Conservation (phyloP, 2,329 filamentous ascomycete genomes). For the Dactylonectria estremocensis region DNA sequence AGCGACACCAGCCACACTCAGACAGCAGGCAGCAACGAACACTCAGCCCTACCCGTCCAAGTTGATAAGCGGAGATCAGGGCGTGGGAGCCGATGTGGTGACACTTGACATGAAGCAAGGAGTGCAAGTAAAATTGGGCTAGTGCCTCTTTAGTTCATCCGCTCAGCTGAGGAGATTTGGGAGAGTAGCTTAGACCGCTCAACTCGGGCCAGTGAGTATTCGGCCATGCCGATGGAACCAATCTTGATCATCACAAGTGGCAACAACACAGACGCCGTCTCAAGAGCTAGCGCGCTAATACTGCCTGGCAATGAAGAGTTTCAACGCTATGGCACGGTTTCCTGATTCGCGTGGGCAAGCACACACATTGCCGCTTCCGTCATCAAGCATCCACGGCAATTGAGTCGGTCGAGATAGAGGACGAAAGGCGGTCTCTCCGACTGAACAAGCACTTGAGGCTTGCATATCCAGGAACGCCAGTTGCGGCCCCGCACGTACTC, state of each 20-base stretch:
- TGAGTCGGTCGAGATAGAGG: not conserved
- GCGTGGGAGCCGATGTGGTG: constrained; percentile 23
- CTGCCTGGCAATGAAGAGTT: constrained; percentile 6
- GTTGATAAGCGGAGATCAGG: constrained; percentile 22
- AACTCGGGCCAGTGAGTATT: constrained; percentile 11
- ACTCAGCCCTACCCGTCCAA: constrained; percentile 29
- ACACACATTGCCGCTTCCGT: not conserved
- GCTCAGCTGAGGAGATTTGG: constrained; percentile 5
- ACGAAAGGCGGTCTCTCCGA: constrained; percentile 2
- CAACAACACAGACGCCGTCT: not conserved
- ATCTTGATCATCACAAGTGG: not conserved
- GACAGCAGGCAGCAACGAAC: constrained; percentile 16
- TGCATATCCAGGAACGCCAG: not conserved
- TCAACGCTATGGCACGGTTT: not conserved
- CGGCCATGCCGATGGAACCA: constrained; percentile 26
- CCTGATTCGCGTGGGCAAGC: not conserved
- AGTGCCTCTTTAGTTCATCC: constrained; percentile 7
- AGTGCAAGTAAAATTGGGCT: constrained; percentile 11
- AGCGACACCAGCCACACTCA: constrained; percentile 16
- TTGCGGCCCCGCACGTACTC: constrained; percentile 1
- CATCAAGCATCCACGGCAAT: constrained; percentile 13
- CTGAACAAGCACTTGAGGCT: not conserved
- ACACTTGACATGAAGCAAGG: constrained; percentile 21
- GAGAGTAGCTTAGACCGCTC: constrained; percentile 1
- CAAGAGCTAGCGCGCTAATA: constrained; percentile 5